A percentile compares a stretch with the other conserved stretches of the same genome.
These are phyloP conservation scores for Haemoproteus tartakovskyi DNA, from an alignment of 169 alveolate genomes.

Conservation along the genomic window DNA sequence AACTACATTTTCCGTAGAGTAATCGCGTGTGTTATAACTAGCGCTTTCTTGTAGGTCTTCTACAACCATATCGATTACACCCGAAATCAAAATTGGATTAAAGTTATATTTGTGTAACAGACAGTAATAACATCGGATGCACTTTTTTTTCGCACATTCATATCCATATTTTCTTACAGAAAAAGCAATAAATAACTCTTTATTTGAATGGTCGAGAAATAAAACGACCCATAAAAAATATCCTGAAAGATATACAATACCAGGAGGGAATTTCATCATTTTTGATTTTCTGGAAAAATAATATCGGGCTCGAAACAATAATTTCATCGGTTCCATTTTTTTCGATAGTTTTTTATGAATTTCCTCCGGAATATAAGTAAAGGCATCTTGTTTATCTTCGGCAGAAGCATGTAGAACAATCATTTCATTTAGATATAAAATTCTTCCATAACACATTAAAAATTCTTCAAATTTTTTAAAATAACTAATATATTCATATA, in stretches of 20 bases:
- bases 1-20: slow-evolving; percentile 24
- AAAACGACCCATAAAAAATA: slow-evolving; percentile 55
- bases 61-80: slow-evolving; percentile 35
- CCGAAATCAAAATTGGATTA: slow-evolving; percentile 33
- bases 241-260: slow-evolving; percentile 54
- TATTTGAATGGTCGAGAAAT: slow-evolving; percentile 21
- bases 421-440: slow-evolving; percentile 47
- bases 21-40: slow-evolving; percentile 38
- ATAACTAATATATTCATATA: slow-evolving; percentile 29
- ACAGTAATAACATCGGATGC: slow-evolving; percentile 44
- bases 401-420: slow-evolving; percentile 6
- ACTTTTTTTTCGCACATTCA: slow-evolving; percentile 28
- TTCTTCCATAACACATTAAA: slow-evolving; percentile 58
- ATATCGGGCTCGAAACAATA: slow-evolving; percentile 42
- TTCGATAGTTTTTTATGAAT: slow-evolving; percentile 2
- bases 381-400: slow-evolving; percentile 12
- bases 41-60: slow-evolving; percentile 38
- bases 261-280: slow-evolving; percentile 37
- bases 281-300: slow-evolving; percentile 57
- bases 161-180: slow-evolving; percentile 48
- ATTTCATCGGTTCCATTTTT: slow-evolving; percentile 44
- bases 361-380: slow-evolving; percentile 45
- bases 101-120: slow-evolving; percentile 25
- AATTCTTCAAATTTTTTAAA: slow-evolving; percentile 58
- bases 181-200: slow-evolving; percentile 36